These are phyloP conservation scores for Botryosphaeria dothidea DNA, from an alignment of 2,329 filamentous ascomycete genomes.

Conservation along the genomic window DNA sequence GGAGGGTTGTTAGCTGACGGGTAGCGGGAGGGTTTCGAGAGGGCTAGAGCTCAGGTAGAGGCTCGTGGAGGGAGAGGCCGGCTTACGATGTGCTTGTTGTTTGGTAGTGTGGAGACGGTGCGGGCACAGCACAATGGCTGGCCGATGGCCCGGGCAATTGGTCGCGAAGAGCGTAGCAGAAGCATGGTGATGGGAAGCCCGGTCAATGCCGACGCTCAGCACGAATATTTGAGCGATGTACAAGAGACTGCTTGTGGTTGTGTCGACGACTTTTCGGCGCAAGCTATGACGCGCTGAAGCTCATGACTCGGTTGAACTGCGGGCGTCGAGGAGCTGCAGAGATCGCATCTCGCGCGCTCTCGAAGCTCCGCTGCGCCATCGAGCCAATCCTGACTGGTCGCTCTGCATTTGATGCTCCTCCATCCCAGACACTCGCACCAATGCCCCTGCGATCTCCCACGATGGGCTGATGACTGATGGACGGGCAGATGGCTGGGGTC, in stretches of 20 bases:
- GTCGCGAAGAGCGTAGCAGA: background rate
- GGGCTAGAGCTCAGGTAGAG: background rate
- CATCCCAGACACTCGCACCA: background rate
- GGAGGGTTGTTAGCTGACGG: background rate
- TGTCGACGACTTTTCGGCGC: background rate
- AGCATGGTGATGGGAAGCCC: conserved; percentile 1
- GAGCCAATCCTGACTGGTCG: background rate
- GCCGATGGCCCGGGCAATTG: background rate
- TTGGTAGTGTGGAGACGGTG: conserved; percentile 42
- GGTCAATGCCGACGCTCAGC: background rate
- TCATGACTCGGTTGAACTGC: background rate
- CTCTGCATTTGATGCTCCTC: background rate
- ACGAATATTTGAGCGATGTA: background rate
- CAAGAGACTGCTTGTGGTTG: background rate
- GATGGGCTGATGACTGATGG: background rate
- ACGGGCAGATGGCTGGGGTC: background rate
- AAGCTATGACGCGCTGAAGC: conserved; percentile 10
- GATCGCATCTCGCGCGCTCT: background rate
- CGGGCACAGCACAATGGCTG: background rate
- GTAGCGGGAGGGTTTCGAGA: background rate
- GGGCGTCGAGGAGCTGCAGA: background rate
- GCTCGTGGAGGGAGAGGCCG: background rate
- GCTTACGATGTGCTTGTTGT: conserved; percentile 45
- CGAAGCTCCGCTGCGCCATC: background rate
- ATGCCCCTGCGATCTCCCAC: background rate